Percentiles rank a stretch among this genome's conserved stretches.
Evolutionary conservation across 352 stramenopile species (phyloP).

Genomic region (Thalassiosira mediterranea): DNA sequence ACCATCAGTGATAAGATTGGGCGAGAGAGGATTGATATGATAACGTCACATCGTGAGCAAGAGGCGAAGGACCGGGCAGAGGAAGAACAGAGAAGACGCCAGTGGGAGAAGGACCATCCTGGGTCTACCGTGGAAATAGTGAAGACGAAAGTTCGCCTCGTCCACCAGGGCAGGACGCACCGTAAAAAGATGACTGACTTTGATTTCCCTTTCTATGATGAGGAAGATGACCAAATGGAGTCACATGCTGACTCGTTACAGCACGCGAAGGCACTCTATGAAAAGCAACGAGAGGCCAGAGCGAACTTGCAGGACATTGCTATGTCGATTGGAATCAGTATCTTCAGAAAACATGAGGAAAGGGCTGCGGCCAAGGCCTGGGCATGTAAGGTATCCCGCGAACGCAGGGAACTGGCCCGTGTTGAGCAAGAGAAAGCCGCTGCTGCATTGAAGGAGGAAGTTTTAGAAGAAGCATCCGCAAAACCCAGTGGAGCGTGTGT

Average conservation of each 20-base stretch:
- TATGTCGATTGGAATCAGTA: slow-evolving; percentile 24
- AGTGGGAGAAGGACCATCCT: slow-evolving; percentile 66
- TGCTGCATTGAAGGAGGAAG: slow-evolving; percentile 4
- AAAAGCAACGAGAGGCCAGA: slow-evolving; percentile 56
- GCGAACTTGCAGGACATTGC: slow-evolving; percentile 38
- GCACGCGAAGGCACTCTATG: slow-evolving; percentile 74
- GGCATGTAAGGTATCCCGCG: slow-evolving; percentile 32
- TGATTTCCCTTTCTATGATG: slow-evolving; percentile 82
- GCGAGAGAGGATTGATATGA: slow-evolving; percentile 75
- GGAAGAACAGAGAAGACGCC: slow-evolving; percentile 64
- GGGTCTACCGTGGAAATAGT: slow-evolving; percentile 46
- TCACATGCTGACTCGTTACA: slow-evolving; percentile 67
- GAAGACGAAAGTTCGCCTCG: slow-evolving; percentile 53
- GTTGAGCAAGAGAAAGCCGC: slow-evolving; percentile 20
- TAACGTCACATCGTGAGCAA: slow-evolving; percentile 70
- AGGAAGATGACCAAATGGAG: slow-evolving; percentile 72
- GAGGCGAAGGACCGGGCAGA: slow-evolving; percentile 69
- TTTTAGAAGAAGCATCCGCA: neutral
- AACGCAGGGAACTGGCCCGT: slow-evolving; percentile 22
- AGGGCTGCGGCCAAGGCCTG: slow-evolving; percentile 33
- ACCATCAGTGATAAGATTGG: slow-evolving; percentile 71
- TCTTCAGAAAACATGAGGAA: slow-evolving; percentile 36
- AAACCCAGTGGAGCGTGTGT: slow-evolving; percentile 14
- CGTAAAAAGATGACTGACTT: slow-evolving; percentile 68
- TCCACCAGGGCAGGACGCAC: slow-evolving; percentile 23